These are phyloP conservation scores for Amanita phalloides DNA, from an alignment of 768 basidiomycete genomes.

Conservation along the genomic window DNA sequence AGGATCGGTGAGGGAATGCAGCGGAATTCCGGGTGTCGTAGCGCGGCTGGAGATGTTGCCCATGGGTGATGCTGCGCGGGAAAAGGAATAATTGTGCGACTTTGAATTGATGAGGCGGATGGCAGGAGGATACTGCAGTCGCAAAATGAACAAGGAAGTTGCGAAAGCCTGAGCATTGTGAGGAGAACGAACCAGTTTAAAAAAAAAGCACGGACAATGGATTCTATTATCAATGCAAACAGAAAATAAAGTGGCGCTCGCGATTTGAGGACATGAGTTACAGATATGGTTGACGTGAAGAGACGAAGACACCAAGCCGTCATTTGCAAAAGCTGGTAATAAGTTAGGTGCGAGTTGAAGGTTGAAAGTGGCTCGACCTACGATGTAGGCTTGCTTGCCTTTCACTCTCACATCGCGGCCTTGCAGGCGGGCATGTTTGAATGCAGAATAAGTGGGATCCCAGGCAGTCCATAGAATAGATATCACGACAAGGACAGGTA, in stretches of 20 bases:
- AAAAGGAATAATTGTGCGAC: conserved; percentile 26
- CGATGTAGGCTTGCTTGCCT: conserved; percentile 56
- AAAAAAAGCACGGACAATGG: conserved; percentile 33
- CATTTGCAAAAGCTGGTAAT: conserved; percentile 45
- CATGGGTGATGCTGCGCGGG: conserved; percentile 35
- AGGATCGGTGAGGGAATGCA: conserved; percentile 27
- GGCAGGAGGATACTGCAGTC: conserved; percentile 56
- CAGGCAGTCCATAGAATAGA: conserved; percentile 77
- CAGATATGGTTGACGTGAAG: conserved; percentile 33
- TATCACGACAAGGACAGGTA: conserved; percentile 39
- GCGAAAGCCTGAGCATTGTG: conserved; percentile 32
- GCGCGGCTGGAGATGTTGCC: conserved; percentile 7
- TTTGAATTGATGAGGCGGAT: conserved; percentile 61
- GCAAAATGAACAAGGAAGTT: conserved; percentile 43
- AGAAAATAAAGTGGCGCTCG: conserved; percentile 33
- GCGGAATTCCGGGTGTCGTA: conserved; percentile 10
- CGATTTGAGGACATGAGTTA: conserved; percentile 20
- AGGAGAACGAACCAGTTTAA: neutral
- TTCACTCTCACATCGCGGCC: conserved; percentile 60
- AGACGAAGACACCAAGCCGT: conserved; percentile 48
- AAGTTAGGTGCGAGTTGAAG: neutral
- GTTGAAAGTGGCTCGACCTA: conserved; percentile 19
- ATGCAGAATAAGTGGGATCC: conserved; percentile 71
- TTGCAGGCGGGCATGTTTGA: conserved; percentile 51
- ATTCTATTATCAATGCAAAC: conserved; percentile 36